Evolutionary conservation across 768 basidiomycete species (phyloP).

Genomic region (Sporobolomyces roseus): DNA sequence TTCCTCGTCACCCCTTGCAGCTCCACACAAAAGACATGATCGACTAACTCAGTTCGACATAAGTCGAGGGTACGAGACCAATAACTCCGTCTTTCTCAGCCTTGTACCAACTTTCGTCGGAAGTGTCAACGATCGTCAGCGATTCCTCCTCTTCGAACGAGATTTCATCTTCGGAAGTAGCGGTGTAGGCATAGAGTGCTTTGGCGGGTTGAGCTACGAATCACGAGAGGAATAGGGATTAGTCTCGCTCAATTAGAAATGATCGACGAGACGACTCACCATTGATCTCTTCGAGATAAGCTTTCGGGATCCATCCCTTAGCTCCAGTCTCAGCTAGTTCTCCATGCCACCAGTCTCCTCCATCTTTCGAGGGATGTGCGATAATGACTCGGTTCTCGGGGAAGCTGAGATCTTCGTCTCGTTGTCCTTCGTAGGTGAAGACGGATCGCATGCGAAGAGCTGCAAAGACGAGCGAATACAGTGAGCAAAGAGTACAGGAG

Average conservation of each 20-base stretch:
- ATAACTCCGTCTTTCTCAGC: slow-evolving; percentile 79
- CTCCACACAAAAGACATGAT: slow-evolving; percentile 36
- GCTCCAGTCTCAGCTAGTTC: slow-evolving; percentile 49
- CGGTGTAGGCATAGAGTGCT: slow-evolving; percentile 74
- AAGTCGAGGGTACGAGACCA: slow-evolving; percentile 86
- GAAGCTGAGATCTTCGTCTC: slow-evolving; percentile 84
- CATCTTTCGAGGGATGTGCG: slow-evolving; percentile 77
- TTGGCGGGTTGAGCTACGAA: slow-evolving; percentile 60
- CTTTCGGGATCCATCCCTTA: slow-evolving; percentile 83
- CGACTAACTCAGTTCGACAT: slow-evolving; percentile 88
- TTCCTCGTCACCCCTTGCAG: slow-evolving; percentile 56
- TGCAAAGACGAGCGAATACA: not conserved
- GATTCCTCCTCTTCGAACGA: slow-evolving; percentile 75
- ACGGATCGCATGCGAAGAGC: slow-evolving; percentile 62
- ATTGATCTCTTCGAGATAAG: slow-evolving; percentile 72
- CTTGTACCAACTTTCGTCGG: slow-evolving; percentile 94
- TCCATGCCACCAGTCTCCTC: slow-evolving; percentile 76
- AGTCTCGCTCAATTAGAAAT: not conserved
- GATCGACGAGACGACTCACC: slow-evolving; percentile 54
- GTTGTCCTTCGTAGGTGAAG: slow-evolving; percentile 79
- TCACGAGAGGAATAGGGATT: slow-evolving; percentile 9
- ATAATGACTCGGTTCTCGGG: slow-evolving; percentile 69
- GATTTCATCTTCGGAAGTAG: slow-evolving; percentile 71
- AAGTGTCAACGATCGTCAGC: slow-evolving; percentile 72
- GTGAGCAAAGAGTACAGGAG: rapidly evolving